These are phyloP conservation scores for Aegilops sharonensis DNA, from an alignment of 176 grass and related monocot genomes.

Conservation along the genomic window DNA sequence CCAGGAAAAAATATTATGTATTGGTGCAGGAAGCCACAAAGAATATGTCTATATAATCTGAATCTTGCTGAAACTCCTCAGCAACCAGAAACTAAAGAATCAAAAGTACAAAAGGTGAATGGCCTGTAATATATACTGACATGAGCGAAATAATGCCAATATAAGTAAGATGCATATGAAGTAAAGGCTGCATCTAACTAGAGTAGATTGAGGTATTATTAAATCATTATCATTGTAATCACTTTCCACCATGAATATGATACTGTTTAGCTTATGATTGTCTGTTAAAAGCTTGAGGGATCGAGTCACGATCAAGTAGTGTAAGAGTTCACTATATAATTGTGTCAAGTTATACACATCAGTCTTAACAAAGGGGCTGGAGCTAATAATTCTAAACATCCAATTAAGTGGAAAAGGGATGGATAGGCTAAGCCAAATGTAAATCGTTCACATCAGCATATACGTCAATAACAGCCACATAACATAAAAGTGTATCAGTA, in stretches of 20 bases:
- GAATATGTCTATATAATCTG: background rate
- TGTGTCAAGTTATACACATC: background rate
- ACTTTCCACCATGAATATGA: background rate
- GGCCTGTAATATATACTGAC: background rate
- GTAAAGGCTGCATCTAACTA: background rate
- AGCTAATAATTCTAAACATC: background rate
- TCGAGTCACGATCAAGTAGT: background rate
- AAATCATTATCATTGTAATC: background rate
- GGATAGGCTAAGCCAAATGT: background rate
- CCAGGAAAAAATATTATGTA: background rate
- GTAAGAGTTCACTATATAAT: conserved; percentile 3
- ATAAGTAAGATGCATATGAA: background rate
- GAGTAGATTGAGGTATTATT: background rate
- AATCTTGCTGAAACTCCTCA: background rate
- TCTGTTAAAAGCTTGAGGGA: background rate
- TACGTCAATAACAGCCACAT: background rate
- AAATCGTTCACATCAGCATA: background rate
- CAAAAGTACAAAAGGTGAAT: background rate
- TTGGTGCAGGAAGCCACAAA: background rate
- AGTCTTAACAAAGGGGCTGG: background rate
- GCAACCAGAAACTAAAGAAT: conserved; percentile 4
- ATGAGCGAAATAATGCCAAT: background rate
- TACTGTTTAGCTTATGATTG: background rate
- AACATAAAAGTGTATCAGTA: background rate
- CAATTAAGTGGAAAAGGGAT: background rate